phyloP scores from a whole-genome alignment of 305 asterid species.

The Petunia hybrid region DNA sequence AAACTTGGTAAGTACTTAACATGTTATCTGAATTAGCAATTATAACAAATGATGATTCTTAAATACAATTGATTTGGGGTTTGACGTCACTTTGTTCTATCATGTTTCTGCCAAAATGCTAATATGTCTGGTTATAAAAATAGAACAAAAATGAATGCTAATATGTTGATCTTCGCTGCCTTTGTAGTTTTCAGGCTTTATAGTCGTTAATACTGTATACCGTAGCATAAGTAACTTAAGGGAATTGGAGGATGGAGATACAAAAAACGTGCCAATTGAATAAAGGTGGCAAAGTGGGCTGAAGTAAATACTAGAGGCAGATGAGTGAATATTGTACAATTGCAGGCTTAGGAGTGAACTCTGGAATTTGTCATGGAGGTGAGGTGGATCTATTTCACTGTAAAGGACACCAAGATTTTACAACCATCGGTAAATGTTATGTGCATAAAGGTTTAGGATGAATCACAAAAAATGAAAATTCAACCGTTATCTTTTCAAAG shows the following conservation, averaged over 20 bases:
- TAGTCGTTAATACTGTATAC: not conserved
- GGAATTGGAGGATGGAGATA: slow-evolving; percentile 16
- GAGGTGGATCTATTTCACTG: not conserved
- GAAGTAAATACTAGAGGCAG: not conserved
- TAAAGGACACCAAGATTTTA: not conserved
- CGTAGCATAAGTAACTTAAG: not conserved
- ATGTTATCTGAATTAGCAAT: slow-evolving; percentile 17
- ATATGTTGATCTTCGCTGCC: not conserved
- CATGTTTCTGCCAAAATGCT: not conserved
- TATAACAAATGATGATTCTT: slow-evolving; percentile 15
- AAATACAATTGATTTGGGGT: not conserved
- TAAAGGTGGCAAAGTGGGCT: not conserved
- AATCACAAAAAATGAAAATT: too few relatives aligned
- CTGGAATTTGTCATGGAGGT: not conserved
- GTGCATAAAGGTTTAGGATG: slow-evolving; percentile 19
- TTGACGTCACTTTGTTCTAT: slow-evolving; percentile 12
- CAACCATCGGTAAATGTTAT: not conserved
- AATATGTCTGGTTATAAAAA: not conserved
- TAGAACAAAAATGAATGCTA: not conserved
- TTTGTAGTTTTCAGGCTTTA: slow-evolving; percentile 18
- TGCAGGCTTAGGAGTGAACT: not conserved
- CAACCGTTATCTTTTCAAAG: too few relatives aligned
- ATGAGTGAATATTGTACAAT: not conserved
- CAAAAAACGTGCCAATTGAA: not conserved
- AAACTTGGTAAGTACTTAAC: slow-evolving; percentile 69